Base-by-base conservation (phyloP, 2,329 filamentous ascomycete genomes). In the Passalora sequoiae region DNA sequence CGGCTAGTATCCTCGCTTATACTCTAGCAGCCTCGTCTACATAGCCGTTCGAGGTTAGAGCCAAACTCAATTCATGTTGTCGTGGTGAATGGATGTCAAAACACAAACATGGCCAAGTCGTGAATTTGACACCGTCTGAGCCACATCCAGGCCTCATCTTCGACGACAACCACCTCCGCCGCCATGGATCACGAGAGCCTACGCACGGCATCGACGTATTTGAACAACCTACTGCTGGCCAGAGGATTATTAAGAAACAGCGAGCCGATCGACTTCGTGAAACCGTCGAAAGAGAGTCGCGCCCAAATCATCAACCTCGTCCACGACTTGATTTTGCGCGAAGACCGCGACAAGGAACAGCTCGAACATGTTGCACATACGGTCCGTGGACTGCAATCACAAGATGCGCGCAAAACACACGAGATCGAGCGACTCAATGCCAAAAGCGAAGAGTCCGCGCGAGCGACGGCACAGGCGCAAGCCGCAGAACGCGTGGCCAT, bases 341-440 rank as follows among this genome's bases (percentile, higher is more conserved):
- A 89, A 72, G 92, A 98, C 85, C 86, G 88, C 63, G 91, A 96
- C 66, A 85, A 89, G 50, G 86, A 92, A 52, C 84, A 94, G 63
- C 83, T 87, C 58, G 91, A 96, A 66, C 83, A 81, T 22, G 74
- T 95, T 15, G 87, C 87, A 3, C 77, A 79, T 10, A 87, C 86
- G 3, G 78, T 97, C 43, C 85, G 86, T 45, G 78, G 74, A 17
- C 69, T 95, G 9, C 85, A 87, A 47, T 77, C 80, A 53, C 87
- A 92, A 52, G 80, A 84, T 45, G 73, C 84, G 10, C 84, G 85
- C 40, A 83, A 89, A 57, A 78, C 43, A n/a, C 48, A 51, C 36
- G 50, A 55, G 6, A 54, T 55, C 13, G 53, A 55, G 45, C 30
- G 40, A 28, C 35, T 55, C 17, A 47, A 42, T 28, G 38, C 46